Base-by-base conservation (phyloP, 2,329 filamentous ascomycete genomes). In the Pestalotiopsis fici region DNA sequence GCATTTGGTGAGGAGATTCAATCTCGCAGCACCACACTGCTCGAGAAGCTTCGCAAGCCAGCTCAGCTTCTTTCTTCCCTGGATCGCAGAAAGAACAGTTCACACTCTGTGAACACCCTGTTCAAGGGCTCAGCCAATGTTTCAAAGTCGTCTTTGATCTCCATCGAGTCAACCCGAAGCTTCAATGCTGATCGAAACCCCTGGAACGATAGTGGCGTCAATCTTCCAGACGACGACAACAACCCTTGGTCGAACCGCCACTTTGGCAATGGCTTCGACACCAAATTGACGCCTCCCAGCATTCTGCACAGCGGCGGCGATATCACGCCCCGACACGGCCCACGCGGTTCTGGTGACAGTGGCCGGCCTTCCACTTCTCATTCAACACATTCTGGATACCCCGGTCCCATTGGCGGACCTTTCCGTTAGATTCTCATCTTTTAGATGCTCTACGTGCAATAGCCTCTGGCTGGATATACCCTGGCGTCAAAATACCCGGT, bases 131-230 rank as follows among this genome's bases (percentile, higher is more conserved):
- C 92, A 27, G 92, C 85, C 83, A 95, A 95, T 75, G 92, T 93
- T 66, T 98, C 95, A 72, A 98, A 97, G 83, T 96, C 95, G 61
- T 98, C 95, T 39, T 90, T 98, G 73, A 95, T 97, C 73, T 97
- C 94, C 70, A 95, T 98, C 79, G 95, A 98, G 82, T 98, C 95
- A 61, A 94, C 94, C 43, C 93, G 95, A 78, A 97, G 94, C 83
- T 91, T 91, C 80, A 90, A 91, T 71, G 94, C 94, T 73, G 97
- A 97, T 80, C 93, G 95, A 80, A 97, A 98, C 82, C 95, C 95
- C 69, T 98, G 95, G 95, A 98, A 98, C 79, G 95, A 98, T 79
- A 97, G 94, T 77, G 95, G 95, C 75, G 94, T 98, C 77, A 98
- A 98, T 78, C 89, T 98, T 72, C 87, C 93, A 70, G 95, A 98